phyloP scores from a whole-genome alignment of 495 filamentous ascomycete species.

The Penicillium coffeae region DNA sequence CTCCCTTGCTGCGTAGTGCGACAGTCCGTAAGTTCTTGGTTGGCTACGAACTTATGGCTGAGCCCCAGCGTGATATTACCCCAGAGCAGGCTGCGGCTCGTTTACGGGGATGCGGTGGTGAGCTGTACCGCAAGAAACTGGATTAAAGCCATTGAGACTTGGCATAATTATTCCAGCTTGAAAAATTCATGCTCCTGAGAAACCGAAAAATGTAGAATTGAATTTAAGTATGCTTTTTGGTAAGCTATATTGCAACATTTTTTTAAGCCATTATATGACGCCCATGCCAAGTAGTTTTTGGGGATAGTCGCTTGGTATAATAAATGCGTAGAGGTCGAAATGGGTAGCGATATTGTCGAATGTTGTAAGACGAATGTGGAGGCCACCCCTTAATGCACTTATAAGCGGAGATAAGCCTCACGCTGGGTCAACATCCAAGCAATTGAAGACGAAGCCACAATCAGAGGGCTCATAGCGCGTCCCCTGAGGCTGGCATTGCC shows the following conservation, averaged over 20 bases:
- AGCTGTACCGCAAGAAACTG: slow-evolving; percentile 75
- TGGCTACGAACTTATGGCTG: slow-evolving; percentile 84
- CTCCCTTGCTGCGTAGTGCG: slow-evolving; percentile 85
- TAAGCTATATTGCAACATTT: too few relatives aligned
- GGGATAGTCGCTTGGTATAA: too few relatives aligned
- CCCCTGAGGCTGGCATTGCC: slow-evolving; percentile 65
- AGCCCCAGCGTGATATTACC: slow-evolving; percentile 96
- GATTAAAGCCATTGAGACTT: slow-evolving; percentile 13
- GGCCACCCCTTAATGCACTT: background rate
- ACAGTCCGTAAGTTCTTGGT: slow-evolving; percentile 95
- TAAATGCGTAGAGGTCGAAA: background rate
- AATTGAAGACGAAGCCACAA: slow-evolving; percentile 65
- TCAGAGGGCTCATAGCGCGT: slow-evolving; percentile 66
- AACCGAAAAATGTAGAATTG: slow-evolving; percentile 1
- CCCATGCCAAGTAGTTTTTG: too few relatives aligned
- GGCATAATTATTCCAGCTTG: background rate
- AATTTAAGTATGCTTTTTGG: too few relatives aligned
- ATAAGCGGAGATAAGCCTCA: slow-evolving; percentile 29
- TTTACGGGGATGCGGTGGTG: slow-evolving; percentile 69
- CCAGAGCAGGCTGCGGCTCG: slow-evolving; percentile 88
- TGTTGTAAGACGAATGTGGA: background rate
- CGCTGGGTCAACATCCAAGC: slow-evolving; percentile 78
- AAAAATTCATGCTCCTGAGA: background rate
- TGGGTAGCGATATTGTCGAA: background rate
- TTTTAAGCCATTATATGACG: too few relatives aligned